Percentiles rank a stretch among this genome's conserved stretches.
These are phyloP conservation scores for Zhuliangozyma parablackwelliae DNA, from an alignment of 1,139 yeast genomes.

Conservation along the genomic window DNA sequence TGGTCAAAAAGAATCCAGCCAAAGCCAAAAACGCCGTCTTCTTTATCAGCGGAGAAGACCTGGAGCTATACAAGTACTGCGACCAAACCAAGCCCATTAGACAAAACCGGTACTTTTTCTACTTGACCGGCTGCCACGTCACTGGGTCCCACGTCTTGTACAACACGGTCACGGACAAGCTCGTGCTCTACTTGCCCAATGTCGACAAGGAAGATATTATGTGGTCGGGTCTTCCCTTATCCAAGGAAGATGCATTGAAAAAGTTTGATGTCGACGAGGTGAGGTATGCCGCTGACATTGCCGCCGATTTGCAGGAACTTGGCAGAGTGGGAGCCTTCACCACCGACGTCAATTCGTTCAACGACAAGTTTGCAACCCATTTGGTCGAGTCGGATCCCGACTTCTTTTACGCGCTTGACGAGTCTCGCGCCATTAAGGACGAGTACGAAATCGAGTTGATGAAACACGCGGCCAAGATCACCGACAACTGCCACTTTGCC, in stretches of 20 bases:
- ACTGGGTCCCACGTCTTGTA: slow-evolving; percentile 74
- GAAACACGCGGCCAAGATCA: slow-evolving; percentile 75
- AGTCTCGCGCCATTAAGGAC: slow-evolving; percentile 81
- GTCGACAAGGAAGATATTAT: slow-evolving; percentile 85
- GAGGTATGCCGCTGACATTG: slow-evolving; percentile 45
- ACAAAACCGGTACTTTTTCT: slow-evolving; percentile 87
- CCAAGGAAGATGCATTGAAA: slow-evolving; percentile 57
- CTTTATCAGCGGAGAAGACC: slow-evolving; percentile 65
- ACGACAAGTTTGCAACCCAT: slow-evolving; percentile 22
- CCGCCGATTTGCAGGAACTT: slow-evolving; percentile 6
- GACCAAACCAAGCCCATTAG: slow-evolving; percentile 78
- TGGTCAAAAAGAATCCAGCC: slow-evolving; percentile 18
- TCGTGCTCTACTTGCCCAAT: slow-evolving; percentile 74
- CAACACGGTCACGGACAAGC: slow-evolving; percentile 46
- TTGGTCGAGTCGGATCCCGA: slow-evolving; percentile 41
- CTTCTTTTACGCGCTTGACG: slow-evolving; percentile 77
- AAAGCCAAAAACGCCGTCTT: slow-evolving; percentile 24
- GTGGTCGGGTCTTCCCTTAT: slow-evolving; percentile 92
- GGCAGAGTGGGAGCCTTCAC: slow-evolving; percentile 23
- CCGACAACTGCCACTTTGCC: slow-evolving; percentile 84
- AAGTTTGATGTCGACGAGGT: slow-evolving; percentile 82
- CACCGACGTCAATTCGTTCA: slow-evolving; percentile 41
- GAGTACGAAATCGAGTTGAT: slow-evolving; percentile 70
- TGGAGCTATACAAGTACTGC: slow-evolving; percentile 65
- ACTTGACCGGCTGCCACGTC: slow-evolving; percentile 78